Percentiles rank a stretch among this genome's conserved stretches.
These are phyloP conservation scores for Tolypocladium paradoxum DNA, from an alignment of 2,329 filamentous ascomycete species.

Conservation along the genomic window DNA sequence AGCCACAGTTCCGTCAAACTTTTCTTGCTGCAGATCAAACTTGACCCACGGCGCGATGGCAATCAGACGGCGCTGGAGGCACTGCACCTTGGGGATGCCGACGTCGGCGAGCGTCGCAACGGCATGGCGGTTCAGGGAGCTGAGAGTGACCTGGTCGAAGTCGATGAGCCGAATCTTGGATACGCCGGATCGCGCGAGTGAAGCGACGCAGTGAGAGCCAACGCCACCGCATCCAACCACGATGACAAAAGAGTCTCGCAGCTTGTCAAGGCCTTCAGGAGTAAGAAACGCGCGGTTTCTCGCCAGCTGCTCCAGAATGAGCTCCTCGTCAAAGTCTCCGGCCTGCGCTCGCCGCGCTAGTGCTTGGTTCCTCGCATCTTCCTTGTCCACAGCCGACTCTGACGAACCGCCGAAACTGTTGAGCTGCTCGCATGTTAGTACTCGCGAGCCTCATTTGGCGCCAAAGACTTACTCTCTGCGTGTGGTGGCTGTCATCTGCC, in stretches of 20 bases:
- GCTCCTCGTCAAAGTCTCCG: slow-evolving; percentile 60
- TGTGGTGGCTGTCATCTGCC: slow-evolving; percentile 7
- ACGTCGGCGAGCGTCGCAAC: slow-evolving; percentile 91
- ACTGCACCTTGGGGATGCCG: slow-evolving; percentile 82
- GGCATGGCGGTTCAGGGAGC: slow-evolving; percentile 89
- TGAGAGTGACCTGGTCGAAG: slow-evolving; percentile 95
- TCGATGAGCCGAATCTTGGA: slow-evolving; percentile 82
- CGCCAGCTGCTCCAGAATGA: slow-evolving; percentile 89
- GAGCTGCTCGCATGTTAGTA: slow-evolving; percentile 30
- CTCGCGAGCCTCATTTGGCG: not conserved
- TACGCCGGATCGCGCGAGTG: slow-evolving; percentile 81
- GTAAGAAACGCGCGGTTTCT: slow-evolving; percentile 87
- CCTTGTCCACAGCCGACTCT: slow-evolving; percentile 37
- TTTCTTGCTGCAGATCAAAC: slow-evolving; percentile 77
- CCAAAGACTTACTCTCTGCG: slow-evolving; percentile 9
- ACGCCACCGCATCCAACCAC: slow-evolving; percentile 92
- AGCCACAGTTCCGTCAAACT: slow-evolving; percentile 63
- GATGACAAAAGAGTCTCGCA: slow-evolving; percentile 74
- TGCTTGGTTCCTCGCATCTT: slow-evolving; percentile 48
- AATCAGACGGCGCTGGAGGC: slow-evolving; percentile 66
- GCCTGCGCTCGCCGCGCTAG: slow-evolving; percentile 49
- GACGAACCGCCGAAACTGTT: slow-evolving; percentile 49
- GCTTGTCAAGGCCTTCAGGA: slow-evolving; percentile 65
- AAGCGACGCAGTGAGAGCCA: slow-evolving; percentile 80
- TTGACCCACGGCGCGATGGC: slow-evolving; percentile 86